Evolutionary conservation across 805 yeast species (phyloP).

Genomic region (Metschnikowia proteae): DNA sequence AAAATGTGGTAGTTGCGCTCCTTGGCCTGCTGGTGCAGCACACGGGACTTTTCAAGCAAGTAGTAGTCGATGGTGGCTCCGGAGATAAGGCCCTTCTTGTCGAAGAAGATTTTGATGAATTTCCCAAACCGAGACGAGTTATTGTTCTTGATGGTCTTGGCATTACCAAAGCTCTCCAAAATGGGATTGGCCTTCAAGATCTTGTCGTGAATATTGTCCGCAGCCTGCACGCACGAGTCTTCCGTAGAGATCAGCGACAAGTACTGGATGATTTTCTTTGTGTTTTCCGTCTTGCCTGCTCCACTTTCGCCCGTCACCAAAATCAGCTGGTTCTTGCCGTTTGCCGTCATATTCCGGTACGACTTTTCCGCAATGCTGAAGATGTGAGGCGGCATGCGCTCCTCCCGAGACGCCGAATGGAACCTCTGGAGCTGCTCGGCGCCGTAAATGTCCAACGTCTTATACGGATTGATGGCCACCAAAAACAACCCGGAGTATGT

Average conservation of each 20-base stretch:
- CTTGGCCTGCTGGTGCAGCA: constrained; percentile 63
- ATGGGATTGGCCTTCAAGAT: constrained; percentile 94
- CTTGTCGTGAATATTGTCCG: constrained; percentile 64
- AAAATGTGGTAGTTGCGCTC: constrained; percentile 95
- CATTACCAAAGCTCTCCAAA: constrained; percentile 93
- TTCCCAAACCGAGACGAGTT: constrained; percentile 97
- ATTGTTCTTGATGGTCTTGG: constrained; percentile 89
- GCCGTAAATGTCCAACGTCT: constrained; percentile 66
- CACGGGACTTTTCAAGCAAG: constrained; percentile 88
- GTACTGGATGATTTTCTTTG: constrained; percentile 91
- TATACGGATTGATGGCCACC: constrained; percentile 94
- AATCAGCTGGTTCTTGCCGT: constrained; percentile 78
- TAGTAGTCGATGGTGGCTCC: constrained; percentile 97
- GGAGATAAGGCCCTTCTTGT: constrained; percentile 55
- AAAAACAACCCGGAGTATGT: constrained; percentile 93
- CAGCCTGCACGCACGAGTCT: constrained; percentile 6
- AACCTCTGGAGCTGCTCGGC: constrained; percentile 53
- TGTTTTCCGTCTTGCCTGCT: constrained; percentile 97
- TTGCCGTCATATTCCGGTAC: constrained; percentile 64
- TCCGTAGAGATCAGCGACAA: constrained; percentile 67
- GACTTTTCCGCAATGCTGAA: constrained; percentile 89
- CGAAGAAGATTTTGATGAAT: constrained; percentile 82
- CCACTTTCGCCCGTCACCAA: constrained; percentile 99
- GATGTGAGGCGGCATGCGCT: constrained; percentile 71
- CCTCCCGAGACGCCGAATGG: constrained; percentile 31